phyloP scores from a whole-genome alignment of 202 grass and related monocot genomes.

The Saccharum hybrid region DNA sequence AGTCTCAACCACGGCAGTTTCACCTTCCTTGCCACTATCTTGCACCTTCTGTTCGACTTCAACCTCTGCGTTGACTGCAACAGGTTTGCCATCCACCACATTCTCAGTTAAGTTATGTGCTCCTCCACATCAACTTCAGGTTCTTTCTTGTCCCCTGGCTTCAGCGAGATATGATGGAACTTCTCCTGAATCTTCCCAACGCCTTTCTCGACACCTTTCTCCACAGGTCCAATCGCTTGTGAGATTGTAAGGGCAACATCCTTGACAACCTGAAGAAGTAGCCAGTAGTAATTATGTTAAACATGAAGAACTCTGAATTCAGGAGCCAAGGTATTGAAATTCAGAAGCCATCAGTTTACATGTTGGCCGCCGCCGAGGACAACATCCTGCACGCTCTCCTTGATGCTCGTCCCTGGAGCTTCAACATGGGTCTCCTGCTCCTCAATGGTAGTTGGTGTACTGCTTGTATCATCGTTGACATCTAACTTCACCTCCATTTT shows the following conservation, averaged over 20 bases:
- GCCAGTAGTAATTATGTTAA: neutral
- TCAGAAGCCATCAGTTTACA: constrained; percentile 42
- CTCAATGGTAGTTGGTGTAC: constrained; percentile 45
- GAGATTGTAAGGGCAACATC: constrained; percentile 86
- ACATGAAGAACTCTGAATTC: neutral
- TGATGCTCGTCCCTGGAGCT: constrained; percentile 80
- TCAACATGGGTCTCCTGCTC: constrained; percentile 61
- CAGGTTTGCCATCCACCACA: constrained; percentile 36
- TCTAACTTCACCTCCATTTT: constrained; percentile 53
- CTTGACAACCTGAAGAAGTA: constrained; percentile 65
- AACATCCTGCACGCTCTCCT: constrained; percentile 86
- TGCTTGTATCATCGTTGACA: constrained; percentile 14
- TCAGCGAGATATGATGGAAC: constrained; percentile 60
- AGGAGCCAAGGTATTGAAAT: neutral
- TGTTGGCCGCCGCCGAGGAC: constrained; percentile 73
- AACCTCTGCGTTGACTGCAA: constrained; percentile 40
- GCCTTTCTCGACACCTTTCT: constrained; percentile 73
- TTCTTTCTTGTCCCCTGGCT: constrained; percentile 49
- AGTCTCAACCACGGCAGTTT: constrained; percentile 8
- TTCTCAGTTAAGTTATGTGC: constrained; percentile 56
- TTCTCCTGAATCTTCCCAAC: constrained; percentile 82
- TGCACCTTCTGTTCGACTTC: constrained; percentile 44
- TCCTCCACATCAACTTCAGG: constrained; percentile 59
- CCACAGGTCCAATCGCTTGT: constrained; percentile 75
- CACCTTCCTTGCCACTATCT: neutral